Evolutionary conservation across 2,329 filamentous ascomycete genomes (phyloP).

Genomic region (Trichoderma sp.): DNA sequence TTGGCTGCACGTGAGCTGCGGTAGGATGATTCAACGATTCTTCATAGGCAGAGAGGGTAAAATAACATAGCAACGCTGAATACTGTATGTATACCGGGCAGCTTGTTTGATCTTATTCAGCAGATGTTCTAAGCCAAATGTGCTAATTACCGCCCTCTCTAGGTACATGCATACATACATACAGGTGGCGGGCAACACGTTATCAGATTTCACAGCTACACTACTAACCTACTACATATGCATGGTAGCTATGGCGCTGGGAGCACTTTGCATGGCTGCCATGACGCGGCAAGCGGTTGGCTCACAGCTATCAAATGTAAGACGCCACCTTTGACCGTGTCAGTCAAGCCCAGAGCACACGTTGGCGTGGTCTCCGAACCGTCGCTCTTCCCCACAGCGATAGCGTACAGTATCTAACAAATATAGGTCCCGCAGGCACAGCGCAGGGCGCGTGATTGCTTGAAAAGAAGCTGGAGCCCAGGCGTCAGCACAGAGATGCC

Average conservation of each 20-base stretch:
- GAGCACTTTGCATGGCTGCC: not conserved
- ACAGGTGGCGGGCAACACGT: not conserved
- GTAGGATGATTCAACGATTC: not conserved
- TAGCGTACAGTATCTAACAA: not conserved
- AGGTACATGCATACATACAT: not conserved
- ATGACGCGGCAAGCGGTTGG: constrained; percentile 1
- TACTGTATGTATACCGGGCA: not conserved
- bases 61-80: not conserved
- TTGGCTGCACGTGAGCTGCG: not conserved
- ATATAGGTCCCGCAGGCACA: not conserved
- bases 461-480: not conserved
- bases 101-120: not conserved
- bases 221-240: too few species aligned
- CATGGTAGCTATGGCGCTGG: not conserved
- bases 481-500: not conserved
- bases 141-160: not conserved
- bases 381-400: not conserved
- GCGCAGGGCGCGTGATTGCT: not conserved
- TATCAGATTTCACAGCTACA: not conserved
- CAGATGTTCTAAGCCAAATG: not conserved
- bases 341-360: not conserved
- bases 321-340: constrained; percentile 9
- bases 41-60: not conserved
- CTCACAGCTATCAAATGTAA: constrained; percentile 8
- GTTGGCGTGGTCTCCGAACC: not conserved